Percentiles rank a stretch among this genome's conserved stretches.
Conservation (phyloP, 139 green algal genomes). For the Chlorella vulgaris region DNA sequence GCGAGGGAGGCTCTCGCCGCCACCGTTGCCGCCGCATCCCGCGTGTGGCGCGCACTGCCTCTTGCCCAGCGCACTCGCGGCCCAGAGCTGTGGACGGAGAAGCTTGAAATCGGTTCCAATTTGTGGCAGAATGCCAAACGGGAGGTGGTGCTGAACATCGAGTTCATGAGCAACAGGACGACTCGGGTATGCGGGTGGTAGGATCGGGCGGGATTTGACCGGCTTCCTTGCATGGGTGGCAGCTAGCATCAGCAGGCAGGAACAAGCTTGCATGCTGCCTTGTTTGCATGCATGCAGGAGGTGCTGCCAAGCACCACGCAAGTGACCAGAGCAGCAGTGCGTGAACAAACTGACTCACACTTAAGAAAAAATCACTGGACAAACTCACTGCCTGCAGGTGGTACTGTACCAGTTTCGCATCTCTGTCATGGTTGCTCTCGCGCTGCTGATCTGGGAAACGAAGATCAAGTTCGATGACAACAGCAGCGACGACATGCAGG, state of each 20-base stretch:
- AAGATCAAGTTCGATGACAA: background rate
- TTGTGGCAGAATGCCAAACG: background rate
- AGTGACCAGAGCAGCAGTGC: too few relatives aligned
- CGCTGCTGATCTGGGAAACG: conserved; percentile 10
- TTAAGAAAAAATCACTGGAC: too few relatives aligned
- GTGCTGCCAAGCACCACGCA: too few relatives aligned
- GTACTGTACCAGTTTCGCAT: conserved; percentile 15
- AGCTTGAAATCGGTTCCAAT: too few relatives aligned
- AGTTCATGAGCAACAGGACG: conserved; percentile 12
- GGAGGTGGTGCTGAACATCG: conserved; percentile 1
- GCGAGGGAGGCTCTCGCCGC: too few relatives aligned
- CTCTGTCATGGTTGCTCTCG: background rate
- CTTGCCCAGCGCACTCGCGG: too few relatives aligned
- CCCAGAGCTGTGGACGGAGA: too few relatives aligned
- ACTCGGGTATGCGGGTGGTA: background rate
- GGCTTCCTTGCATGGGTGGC: background rate
- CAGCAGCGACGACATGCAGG: background rate
- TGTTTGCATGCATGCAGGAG: background rate
- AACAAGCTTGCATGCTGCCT: background rate
- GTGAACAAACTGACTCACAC: too few relatives aligned
- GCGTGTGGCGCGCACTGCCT: too few relatives aligned
- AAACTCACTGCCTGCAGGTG: background rate
- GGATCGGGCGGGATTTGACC: background rate
- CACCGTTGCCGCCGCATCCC: too few relatives aligned
- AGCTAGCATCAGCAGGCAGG: background rate